A percentile compares a stretch with the other conserved stretches of the same genome.
Conservation (phyloP, 108 stramenopile genomes). For the Schizochytrium sp. region DNA sequence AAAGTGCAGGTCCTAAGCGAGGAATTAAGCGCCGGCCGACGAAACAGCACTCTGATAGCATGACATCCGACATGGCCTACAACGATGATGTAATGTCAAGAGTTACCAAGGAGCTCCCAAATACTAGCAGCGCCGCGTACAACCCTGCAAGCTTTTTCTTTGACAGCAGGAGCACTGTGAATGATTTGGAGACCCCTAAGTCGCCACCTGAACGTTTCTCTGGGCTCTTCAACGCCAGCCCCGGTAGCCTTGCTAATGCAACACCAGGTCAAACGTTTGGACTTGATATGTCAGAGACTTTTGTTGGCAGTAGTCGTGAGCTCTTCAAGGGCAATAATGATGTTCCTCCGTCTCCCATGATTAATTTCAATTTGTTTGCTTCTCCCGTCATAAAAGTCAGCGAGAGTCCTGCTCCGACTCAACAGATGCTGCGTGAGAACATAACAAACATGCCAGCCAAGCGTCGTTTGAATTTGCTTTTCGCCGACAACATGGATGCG, state of each 20-base stretch:
- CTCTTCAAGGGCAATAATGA: not conserved
- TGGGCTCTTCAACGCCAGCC: conserved; percentile 8
- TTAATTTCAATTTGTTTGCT: not conserved
- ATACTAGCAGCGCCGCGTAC: not conserved
- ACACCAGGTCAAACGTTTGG: not conserved
- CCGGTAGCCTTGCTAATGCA: not conserved
- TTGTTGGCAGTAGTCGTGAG: conserved; percentile 5
- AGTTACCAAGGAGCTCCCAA: not conserved
- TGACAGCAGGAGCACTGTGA: no score
- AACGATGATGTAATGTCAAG: not conserved
- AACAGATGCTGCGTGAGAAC: no score
- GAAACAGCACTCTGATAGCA: no score
- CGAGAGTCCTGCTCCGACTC: no score
- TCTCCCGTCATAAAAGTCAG: not conserved
- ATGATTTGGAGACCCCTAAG: not conserved
- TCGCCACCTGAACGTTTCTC: not conserved
- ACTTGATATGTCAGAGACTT: not conserved
- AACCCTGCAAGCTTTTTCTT: not conserved
- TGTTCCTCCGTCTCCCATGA: not conserved
- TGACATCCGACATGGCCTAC: no score
- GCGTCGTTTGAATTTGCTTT: not conserved
- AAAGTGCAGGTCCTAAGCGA: not conserved
- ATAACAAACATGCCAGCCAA: not conserved
- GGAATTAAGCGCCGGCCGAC: not conserved
- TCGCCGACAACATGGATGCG: not conserved